Evolutionary conservation across 106 monocot genomes (phyloP), one percentile per base, ranked within the genome.

Genomic region (Narthecium ossifragum): DNA sequence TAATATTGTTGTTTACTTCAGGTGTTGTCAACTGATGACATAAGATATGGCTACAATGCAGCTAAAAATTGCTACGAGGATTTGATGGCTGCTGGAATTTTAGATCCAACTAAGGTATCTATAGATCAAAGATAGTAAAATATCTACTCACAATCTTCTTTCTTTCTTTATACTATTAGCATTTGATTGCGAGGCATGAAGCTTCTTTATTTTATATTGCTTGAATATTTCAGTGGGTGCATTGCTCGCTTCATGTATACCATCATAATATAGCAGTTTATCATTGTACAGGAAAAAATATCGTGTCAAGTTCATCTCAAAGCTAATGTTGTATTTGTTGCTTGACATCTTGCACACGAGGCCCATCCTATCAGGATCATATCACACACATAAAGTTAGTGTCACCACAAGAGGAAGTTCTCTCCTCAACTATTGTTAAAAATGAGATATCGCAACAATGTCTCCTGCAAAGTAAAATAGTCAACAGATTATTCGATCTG

Each of bases 31-130:
- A 93, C 66, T 62, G 84, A 93, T 64, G 82, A 88, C 61, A 46
- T 25, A 20, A 88, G 69, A 51, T 88, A 53, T 43, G 93, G 93
- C n/a, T 93, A 88, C 37, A 93, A 93, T 74, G 93, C 93, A 29
- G 93, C 88, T n/a, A 93, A 84, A 21, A 88, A 84, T 37, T 74
- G 79, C 9, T 93, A 93, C 29, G 92, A 93, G 70, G 93, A 93
- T 58, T 60, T 93, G 43, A 93, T 93, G 93, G 78, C 88, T 46
- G 93, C 85, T 32, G 93, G 93, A 38, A 93, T 93, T 21, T 88
- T 93, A 65, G 93, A 93, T 59, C 93, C 93, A n/a, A 88, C 88
- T 0, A 93, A 93, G 89, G 89, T 94, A 18, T 49, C 36, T 41
- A 26, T 61, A 23, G 55, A 51, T 33, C 28, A 31, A 11, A 31